These are phyloP conservation scores for Syncephalis fuscata DNA, from an alignment of 371 early-diverging fungal species.

Conservation along the genomic window DNA sequence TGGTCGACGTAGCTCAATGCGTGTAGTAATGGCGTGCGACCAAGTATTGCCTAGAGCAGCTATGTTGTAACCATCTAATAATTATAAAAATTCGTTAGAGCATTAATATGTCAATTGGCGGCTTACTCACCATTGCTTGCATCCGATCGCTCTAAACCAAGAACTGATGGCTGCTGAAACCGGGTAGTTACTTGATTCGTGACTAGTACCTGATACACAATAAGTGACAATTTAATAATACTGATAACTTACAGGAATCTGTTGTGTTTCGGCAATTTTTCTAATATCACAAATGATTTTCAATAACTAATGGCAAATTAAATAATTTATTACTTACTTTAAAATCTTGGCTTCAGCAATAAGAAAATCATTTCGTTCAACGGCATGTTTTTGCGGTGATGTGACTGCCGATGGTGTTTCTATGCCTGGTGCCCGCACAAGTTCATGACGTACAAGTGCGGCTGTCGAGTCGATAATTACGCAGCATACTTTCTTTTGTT, in stretches of 20 bases:
- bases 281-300: slow-evolving; percentile 1
- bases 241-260: slow-evolving; percentile 3
- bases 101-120: not conserved
- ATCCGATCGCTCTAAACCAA: not conserved
- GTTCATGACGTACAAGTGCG: slow-evolving; percentile 5
- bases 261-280: slow-evolving; percentile 7
- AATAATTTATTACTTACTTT: slow-evolving; percentile 4
- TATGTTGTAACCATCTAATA: not conserved
- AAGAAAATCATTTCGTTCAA: slow-evolving; percentile 4
- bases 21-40: slow-evolving; percentile 8
- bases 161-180: not conserved
- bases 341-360: slow-evolving; percentile 2
- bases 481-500: slow-evolving; percentile 1
- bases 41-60: slow-evolving; percentile 8
- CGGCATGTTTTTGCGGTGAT: not conserved
- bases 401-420: not conserved
- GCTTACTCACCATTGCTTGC: no score
- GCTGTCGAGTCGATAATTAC: slow-evolving; percentile 7
- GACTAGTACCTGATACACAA: not conserved
- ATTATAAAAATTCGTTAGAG: not conserved
- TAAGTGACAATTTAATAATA: not conserved
- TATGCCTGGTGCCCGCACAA: not conserved
- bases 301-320: not conserved
- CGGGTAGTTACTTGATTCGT: not conserved
- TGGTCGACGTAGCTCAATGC: slow-evolving; percentile 2